Conservation (phyloP, 2,329 filamentous ascomycete genomes). For the Amauroascus verrucosus region DNA sequence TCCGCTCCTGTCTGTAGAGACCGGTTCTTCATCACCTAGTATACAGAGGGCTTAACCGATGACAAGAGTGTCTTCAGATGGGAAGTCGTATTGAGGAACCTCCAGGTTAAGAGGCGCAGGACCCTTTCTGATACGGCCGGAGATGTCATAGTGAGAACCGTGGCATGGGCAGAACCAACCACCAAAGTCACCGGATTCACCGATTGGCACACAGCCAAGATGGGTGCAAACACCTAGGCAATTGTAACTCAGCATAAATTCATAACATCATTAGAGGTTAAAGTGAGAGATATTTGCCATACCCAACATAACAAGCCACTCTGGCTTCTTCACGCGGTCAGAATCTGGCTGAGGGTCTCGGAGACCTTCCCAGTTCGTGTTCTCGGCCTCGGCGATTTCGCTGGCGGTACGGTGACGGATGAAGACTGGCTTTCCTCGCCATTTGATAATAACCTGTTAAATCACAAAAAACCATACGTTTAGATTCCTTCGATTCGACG, state of each 20-base stretch:
- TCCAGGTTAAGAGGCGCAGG: conserved; percentile 96
- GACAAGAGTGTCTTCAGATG: conserved; percentile 74
- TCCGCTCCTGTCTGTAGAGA: too few relatives aligned
- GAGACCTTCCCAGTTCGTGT: conserved; percentile 68
- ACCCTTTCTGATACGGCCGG: conserved; percentile 93
- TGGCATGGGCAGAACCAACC: conserved; percentile 99
- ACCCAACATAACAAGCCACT: conserved; percentile 99
- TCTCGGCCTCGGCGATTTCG: conserved; percentile 93
- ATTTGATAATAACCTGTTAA: conserved; percentile 92
- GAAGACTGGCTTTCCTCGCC: conserved; percentile 99
- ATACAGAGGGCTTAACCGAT: conserved; percentile 62
- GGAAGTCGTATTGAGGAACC: conserved; percentile 85
- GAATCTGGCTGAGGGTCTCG: conserved; percentile 85
- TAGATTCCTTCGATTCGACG: background rate
- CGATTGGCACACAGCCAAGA: conserved; percentile 96
- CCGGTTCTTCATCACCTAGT: background rate
- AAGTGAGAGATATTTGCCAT: conserved; percentile 25
- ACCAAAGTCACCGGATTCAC: conserved; percentile 93
- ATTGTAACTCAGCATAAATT: background rate
- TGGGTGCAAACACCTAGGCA: conserved; percentile 87
- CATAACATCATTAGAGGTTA: background rate
- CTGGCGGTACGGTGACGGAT: conserved; percentile 90
- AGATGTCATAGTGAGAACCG: conserved; percentile 99
- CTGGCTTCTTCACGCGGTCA: conserved; percentile 93
- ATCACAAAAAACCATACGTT: background rate